phyloP scores from a whole-genome alignment of 306 rosid species.

The Cotoneaster glaucophyllus region DNA sequence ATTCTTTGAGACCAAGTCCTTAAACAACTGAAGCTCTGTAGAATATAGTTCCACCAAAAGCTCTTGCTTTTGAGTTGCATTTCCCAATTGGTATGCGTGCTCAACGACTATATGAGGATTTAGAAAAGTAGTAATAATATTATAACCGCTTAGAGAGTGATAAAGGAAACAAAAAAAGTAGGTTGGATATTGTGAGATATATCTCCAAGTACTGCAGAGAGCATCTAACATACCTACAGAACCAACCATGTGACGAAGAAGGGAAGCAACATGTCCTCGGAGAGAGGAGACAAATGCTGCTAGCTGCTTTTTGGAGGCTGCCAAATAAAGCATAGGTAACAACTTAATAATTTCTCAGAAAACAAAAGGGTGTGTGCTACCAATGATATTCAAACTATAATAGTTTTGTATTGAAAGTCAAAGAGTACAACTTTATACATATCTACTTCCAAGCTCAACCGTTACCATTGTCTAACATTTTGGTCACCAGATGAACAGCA shows the following conservation, averaged over 20 bases:
- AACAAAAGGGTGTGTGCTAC: not conserved
- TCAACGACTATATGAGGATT: conserved; percentile 55
- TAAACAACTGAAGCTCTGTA: conserved; percentile 73
- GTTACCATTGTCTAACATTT: conserved; percentile 86
- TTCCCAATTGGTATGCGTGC: conserved; percentile 75
- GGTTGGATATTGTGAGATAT: not conserved
- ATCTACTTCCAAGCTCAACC: conserved; percentile 9
- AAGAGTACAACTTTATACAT: not conserved
- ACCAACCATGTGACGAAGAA: conserved; percentile 95
- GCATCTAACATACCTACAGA: conserved; percentile 60
- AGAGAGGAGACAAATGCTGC: conserved; percentile 63
- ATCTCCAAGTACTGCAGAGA: not conserved
- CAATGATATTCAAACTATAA: not conserved
- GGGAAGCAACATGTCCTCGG: conserved; percentile 83
- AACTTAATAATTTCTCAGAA: conserved; percentile 4
- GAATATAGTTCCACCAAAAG: conserved; percentile 76
- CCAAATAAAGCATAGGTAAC: conserved; percentile 14
- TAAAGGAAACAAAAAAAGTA: not conserved
- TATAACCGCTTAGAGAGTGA: not conserved
- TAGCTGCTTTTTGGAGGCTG: conserved; percentile 85
- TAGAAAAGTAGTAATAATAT: not conserved
- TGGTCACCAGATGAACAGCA: conserved; percentile 84
- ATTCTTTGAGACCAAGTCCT: conserved; percentile 59
- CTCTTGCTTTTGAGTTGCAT: conserved; percentile 74
- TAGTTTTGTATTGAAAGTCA: not conserved